Conservation (phyloP, 1,139 yeast genomes). For the Geotrichum restrictum region DNA sequence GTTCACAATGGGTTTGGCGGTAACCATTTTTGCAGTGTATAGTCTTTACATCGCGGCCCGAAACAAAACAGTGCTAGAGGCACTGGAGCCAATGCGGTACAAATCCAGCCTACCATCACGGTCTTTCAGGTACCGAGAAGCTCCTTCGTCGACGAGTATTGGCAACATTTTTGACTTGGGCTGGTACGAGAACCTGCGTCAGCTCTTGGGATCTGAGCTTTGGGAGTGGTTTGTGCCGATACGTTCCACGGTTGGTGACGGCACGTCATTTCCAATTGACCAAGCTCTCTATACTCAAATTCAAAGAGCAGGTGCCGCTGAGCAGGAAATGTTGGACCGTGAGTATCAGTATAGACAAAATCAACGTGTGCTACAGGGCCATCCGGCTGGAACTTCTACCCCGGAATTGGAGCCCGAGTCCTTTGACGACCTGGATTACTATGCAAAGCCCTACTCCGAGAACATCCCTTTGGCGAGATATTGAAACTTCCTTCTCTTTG, state of each 20-base stretch:
- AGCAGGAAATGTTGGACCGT: constrained; percentile 9
- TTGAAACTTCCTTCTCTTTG: too few species aligned
- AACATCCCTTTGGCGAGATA: not conserved
- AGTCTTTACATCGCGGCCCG: constrained; percentile 54
- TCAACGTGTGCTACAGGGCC: constrained; percentile 3
- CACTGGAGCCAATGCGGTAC: constrained; percentile 58
- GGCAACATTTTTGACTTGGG: constrained; percentile 82
- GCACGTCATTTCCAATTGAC: constrained; percentile 19
- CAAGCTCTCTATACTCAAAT: constrained; percentile 9
- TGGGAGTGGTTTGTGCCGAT: constrained; percentile 72
- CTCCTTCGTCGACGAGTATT: constrained; percentile 42
- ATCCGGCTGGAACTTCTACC: not conserved
- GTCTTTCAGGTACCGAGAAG: constrained; percentile 40
- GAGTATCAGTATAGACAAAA: constrained; percentile 10
- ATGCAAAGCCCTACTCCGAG: constrained; percentile 1
- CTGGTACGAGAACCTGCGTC: constrained; percentile 52
- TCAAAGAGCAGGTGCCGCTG: constrained; percentile 4
- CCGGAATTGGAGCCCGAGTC: not conserved
- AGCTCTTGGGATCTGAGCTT: constrained; percentile 67
- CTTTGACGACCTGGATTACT: constrained; percentile 3
- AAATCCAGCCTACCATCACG: constrained; percentile 45
- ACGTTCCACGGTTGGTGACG: constrained; percentile 12
- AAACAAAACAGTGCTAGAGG: constrained; percentile 80
- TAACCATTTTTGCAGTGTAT: constrained; percentile 56
- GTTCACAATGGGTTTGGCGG: constrained; percentile 59